Evolutionary conservation across 805 yeast genomes (phyloP).

Genomic region (Myxozyma kluyveri): DNA sequence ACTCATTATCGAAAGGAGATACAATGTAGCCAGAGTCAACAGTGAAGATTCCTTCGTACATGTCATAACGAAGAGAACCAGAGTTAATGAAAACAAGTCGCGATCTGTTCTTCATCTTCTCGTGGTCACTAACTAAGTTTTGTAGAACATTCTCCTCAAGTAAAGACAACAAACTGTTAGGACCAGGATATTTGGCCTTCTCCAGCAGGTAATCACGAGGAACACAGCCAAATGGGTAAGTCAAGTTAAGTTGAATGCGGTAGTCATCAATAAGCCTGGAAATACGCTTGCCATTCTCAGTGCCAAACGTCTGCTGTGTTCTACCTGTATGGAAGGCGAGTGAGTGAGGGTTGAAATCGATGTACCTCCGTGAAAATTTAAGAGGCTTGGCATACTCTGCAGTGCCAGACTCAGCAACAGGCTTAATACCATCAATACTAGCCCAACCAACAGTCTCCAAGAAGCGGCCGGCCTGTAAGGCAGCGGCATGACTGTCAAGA

Average conservation of each 20-base stretch:
- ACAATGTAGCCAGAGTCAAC: slow-evolving; percentile 75
- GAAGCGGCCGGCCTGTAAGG: slow-evolving; percentile 88
- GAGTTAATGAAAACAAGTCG: slow-evolving; percentile 72
- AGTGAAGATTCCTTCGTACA: slow-evolving; percentile 81
- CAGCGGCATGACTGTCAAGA: slow-evolving; percentile 66
- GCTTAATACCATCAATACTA: slow-evolving; percentile 46
- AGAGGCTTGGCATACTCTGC: slow-evolving; percentile 33
- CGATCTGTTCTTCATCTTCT: slow-evolving; percentile 35
- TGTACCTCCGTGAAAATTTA: slow-evolving; percentile 59
- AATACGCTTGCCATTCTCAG: slow-evolving; percentile 53
- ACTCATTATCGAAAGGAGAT: slow-evolving; percentile 77
- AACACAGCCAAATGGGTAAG: slow-evolving; percentile 62
- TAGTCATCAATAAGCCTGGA: slow-evolving; percentile 46
- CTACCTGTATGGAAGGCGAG: slow-evolving; percentile 59
- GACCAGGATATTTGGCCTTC: slow-evolving; percentile 61
- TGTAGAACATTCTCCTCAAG: slow-evolving; percentile 59
- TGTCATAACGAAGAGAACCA: slow-evolving; percentile 83
- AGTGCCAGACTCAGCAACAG: slow-evolving; percentile 18
- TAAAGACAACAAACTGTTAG: slow-evolving; percentile 57
- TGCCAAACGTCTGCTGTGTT: slow-evolving; percentile 35
- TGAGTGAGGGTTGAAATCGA: slow-evolving; percentile 76
- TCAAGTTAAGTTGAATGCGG: slow-evolving; percentile 52
- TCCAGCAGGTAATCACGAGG: slow-evolving; percentile 63
- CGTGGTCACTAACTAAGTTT: slow-evolving; percentile 34
- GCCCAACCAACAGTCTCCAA: slow-evolving; percentile 92